Evolutionary conservation across 164 flowering plant genomes (phyloP).

Genomic region (Chimonanthus praecox): DNA sequence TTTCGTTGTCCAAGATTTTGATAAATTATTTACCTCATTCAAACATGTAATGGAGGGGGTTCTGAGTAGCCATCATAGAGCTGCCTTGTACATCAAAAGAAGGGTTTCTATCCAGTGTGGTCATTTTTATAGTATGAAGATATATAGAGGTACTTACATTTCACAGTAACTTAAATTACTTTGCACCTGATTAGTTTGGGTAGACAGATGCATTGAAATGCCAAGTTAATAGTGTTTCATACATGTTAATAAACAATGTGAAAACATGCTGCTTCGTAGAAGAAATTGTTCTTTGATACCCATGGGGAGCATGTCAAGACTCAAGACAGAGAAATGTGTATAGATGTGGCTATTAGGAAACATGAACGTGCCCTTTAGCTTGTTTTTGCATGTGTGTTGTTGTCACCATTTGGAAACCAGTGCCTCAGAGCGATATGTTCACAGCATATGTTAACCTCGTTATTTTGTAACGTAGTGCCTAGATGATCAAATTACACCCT

Average conservation of each 20-base stretch:
- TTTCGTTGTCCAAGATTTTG: background rate
- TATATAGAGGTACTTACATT: background rate
- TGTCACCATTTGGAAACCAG: background rate
- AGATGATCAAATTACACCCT: background rate
- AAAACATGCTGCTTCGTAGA: background rate
- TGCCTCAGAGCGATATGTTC: background rate
- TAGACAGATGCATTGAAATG: background rate
- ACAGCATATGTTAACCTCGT: background rate
- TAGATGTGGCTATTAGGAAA: background rate
- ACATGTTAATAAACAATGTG: background rate
- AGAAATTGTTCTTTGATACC: background rate
- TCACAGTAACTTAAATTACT: background rate
- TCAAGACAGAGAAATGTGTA: background rate
- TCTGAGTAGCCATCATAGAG: background rate
- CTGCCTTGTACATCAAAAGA: no score
- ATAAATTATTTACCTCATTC: background rate
- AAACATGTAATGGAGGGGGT: background rate
- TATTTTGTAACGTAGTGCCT: no score
- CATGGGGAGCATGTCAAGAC: background rate
- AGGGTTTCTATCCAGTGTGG: background rate
- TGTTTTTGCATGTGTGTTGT: background rate
- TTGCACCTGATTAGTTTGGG: background rate
- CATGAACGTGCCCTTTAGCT: background rate
- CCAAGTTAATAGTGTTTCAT: background rate
- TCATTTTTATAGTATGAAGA: background rate